Percentiles rank a stretch among this genome's conserved stretches.
Conservation (phyloP, 345 rosid species). For the Aethionema arabicum region DNA sequence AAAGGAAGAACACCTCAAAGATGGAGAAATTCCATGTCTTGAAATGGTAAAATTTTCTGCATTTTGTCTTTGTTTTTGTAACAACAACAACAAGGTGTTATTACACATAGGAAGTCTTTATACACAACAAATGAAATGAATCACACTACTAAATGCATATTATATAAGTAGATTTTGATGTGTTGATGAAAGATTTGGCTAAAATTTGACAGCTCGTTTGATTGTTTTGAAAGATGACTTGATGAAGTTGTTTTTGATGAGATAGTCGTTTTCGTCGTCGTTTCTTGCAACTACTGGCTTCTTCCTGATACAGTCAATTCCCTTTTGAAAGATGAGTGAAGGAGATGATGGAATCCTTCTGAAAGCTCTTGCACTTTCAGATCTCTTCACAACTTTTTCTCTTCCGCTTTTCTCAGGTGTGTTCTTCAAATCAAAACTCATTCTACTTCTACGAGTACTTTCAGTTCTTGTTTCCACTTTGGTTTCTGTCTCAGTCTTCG, state of each 20-base stretch:
- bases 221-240: conserved; percentile 69
- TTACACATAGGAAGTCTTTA: conserved; percentile 30
- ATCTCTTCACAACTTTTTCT: conserved; percentile 57
- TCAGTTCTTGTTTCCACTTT: conserved; percentile 33
- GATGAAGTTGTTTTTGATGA: conserved; percentile 61
- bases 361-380: conserved; percentile 81
- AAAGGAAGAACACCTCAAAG: conserved; percentile 51
- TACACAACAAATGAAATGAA: conserved; percentile 27
- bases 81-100: conserved; percentile 56
- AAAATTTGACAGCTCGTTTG: conserved; percentile 64
- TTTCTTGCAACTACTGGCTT: conserved; percentile 62
- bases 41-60: neutral
- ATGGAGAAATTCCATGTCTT: conserved; percentile 70
- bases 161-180: neutral
- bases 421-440: conserved; percentile 43
- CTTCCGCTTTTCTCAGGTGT: conserved; percentile 44
- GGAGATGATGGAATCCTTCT: conserved; percentile 91
- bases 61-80: neutral
- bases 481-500: conserved; percentile 23
- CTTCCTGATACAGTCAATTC: conserved; percentile 82
- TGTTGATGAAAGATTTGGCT: neutral
- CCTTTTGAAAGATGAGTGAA: conserved; percentile 71
- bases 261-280: conserved; percentile 52
- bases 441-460: conserved; percentile 34
- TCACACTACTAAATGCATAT: conserved; percentile 21